Evolutionary conservation across 2,329 filamentous ascomycete genomes (phyloP).

Genomic region (Albophoma yamanashiensis): DNA sequence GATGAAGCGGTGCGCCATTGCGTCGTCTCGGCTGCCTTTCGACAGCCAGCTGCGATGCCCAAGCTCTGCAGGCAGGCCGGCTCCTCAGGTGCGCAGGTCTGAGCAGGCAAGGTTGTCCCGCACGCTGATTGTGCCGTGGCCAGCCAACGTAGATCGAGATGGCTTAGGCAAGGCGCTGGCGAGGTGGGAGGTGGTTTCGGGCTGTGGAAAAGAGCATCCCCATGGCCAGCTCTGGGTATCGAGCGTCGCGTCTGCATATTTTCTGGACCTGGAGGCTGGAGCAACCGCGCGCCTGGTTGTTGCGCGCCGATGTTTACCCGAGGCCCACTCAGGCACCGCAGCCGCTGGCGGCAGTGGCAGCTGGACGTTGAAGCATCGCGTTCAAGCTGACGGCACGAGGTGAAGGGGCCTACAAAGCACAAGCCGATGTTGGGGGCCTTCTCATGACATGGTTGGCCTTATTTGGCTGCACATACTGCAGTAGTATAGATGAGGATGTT

Average conservation of each 20-base stretch:
- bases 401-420: no score
- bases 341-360: neutral
- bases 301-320: constrained; percentile 5
- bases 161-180: neutral
- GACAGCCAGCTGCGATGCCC: neutral
- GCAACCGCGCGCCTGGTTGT: neutral
- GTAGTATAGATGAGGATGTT: no score
- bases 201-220: neutral
- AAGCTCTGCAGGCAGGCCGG: neutral
- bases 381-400: neutral
- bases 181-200: neutral
- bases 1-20: constrained; percentile 30
- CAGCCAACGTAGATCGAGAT: neutral
- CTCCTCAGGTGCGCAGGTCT: neutral
- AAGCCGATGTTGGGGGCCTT: neutral
- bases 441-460: neutral
- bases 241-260: constrained; percentile 10
- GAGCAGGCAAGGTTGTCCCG: neutral
- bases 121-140: neutral
- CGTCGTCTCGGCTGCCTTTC: constrained; percentile 5
- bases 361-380: neutral
- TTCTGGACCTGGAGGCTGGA: constrained; percentile 6
- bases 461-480: no score
- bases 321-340: neutral
- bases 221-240: neutral